Evolutionary conservation across 768 basidiomycete species (phyloP), one percentile per base, ranked within the genome.

Genomic region (Trametes cingulata): DNA sequence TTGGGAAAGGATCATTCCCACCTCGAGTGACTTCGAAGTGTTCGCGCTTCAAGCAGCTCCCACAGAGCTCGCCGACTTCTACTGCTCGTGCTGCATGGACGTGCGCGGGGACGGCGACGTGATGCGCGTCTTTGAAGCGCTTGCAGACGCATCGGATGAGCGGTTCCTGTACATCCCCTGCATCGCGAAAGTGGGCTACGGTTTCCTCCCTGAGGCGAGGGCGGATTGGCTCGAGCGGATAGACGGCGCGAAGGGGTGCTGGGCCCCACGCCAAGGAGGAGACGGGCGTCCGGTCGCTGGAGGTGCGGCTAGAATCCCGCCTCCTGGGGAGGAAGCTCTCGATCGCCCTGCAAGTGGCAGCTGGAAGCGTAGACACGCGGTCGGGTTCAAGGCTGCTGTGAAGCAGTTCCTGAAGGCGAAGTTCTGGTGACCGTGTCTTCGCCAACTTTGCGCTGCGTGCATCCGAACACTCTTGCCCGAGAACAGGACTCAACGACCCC

Each of bases 51-150:
- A 65, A 43, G 64, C 65, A 7, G 58, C 64, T 13, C 67, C 67
- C 24, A 68, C 67, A 9, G 56, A 42, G 27, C 13, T 45, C 33
- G 53, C 52, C 15, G 59, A 56, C 27, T 66, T 64, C 54, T 66
- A 66, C 45, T 64, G 65, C 50, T 68, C 67, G 37, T 65, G 64
- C 53, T 65, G 67, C 56, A 68, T 68, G 67, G 67, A 66, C 49
- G 43, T 61, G 24, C 64, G 63, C 25, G 65, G 65, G 19, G 63
- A 66, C 42, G 40, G 52, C 6, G 63, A 66, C 37, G 65, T 64
- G 40, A 64, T 66, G 62, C 60, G 63, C 17, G 59, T 66, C 24
- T 58, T 68, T 13, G 67, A 66, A 17, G 61, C 61, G 15, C 60
- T 66, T 42, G 60, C 58, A 24, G 41, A 41, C 33, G 54, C 27